phyloP scores from a whole-genome alignment of 345 rosid genomes.

The Sisymbrium altissimum region DNA sequence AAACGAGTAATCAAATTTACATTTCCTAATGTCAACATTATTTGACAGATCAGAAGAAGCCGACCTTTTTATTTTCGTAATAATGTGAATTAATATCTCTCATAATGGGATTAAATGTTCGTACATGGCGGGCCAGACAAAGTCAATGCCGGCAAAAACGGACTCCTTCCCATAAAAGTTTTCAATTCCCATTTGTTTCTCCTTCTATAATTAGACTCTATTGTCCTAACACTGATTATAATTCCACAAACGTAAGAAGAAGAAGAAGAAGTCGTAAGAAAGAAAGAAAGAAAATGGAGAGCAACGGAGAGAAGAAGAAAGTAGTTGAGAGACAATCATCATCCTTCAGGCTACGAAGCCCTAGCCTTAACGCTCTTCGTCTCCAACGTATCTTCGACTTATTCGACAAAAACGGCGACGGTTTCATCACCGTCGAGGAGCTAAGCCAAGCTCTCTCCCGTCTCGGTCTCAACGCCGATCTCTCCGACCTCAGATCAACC shows the following conservation, averaged over 20 bases:
- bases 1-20: neutral
- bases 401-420: slow-evolving; percentile 83
- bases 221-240: neutral
- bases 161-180: neutral
- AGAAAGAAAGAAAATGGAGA: slow-evolving; percentile 10
- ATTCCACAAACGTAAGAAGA: neutral
- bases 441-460: slow-evolving; percentile 57
- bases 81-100: neutral
- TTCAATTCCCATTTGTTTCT: slow-evolving; percentile 4
- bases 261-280: neutral
- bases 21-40: neutral
- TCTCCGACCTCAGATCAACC: slow-evolving; percentile 56
- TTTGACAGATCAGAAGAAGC: slow-evolving; percentile 2
- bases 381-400: slow-evolving; percentile 71
- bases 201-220: slow-evolving; percentile 29
- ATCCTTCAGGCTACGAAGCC: slow-evolving; percentile 55
- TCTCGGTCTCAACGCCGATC: slow-evolving; percentile 63
- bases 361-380: slow-evolving; percentile 68
- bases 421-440: slow-evolving; percentile 58
- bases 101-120: neutral
- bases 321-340: slow-evolving; percentile 24
- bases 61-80: neutral
- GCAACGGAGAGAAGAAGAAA: neutral
- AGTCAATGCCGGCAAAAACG: slow-evolving; percentile 32
- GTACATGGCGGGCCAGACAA: slow-evolving; percentile 31